Conservation (phyloP, 352 stramenopile species). For the Aphanomyces euteiches region DNA sequence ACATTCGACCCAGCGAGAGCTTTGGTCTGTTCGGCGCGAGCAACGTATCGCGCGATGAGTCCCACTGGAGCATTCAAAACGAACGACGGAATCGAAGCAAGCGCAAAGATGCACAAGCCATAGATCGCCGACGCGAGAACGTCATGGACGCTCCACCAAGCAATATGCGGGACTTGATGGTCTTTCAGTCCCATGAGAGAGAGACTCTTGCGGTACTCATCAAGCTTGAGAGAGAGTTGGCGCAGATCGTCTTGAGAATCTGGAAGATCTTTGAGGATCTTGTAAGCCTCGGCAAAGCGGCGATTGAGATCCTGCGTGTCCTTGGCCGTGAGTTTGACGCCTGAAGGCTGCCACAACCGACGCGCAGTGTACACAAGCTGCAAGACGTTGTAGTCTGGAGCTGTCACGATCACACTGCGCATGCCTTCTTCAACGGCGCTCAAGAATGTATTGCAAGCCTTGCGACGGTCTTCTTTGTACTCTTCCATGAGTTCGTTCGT, state of each 20-base stretch:
- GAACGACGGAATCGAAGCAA: constrained; percentile 89
- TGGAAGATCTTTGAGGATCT: constrained; percentile 69
- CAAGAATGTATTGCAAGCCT: constrained; percentile 78
- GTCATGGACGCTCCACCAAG: constrained; percentile 84
- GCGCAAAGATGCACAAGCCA: constrained; percentile 72
- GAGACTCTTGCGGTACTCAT: constrained; percentile 82
- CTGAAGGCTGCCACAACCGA: constrained; percentile 91
- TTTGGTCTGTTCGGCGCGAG: constrained; percentile 73
- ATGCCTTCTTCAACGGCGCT: constrained; percentile 80
- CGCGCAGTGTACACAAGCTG: constrained; percentile 94
- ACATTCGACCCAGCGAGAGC: constrained; percentile 85
- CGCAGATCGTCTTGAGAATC: constrained; percentile 57
- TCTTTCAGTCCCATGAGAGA: constrained; percentile 87
- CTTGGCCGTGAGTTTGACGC: constrained; percentile 79
- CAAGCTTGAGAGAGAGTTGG: constrained; percentile 64
- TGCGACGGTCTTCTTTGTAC: constrained; percentile 83
- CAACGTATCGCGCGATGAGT: constrained; percentile 75
- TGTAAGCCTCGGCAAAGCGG: constrained; percentile 87
- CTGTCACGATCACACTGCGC: constrained; percentile 93
- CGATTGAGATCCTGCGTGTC: constrained; percentile 90
- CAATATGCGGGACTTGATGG: constrained; percentile 86
- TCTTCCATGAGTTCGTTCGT: constrained; percentile 81
- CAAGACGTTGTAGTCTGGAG: constrained; percentile 95
- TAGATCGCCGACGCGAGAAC: constrained; percentile 87
- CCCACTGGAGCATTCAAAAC: constrained; percentile 89